A percentile compares a stretch with the other conserved stretches of the same genome.
These are phyloP conservation scores for Drosera capensis DNA, from an alignment of 148 eudicot genomes.

Conservation along the genomic window DNA sequence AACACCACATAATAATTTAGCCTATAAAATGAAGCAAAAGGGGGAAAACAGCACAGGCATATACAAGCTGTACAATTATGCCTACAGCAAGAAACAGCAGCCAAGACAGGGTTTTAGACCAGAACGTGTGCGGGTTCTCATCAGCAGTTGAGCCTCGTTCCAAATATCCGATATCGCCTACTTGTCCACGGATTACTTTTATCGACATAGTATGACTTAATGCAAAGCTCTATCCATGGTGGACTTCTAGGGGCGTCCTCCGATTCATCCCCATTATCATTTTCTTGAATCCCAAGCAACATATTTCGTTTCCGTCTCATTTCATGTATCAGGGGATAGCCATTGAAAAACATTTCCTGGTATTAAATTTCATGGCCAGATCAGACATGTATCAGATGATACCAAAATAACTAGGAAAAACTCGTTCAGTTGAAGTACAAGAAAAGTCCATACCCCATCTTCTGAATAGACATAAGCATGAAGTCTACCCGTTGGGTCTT, in stretches of 20 bases:
- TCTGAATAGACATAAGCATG: constrained; percentile 62
- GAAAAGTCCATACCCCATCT: constrained; percentile 50
- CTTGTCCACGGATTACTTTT: constrained; percentile 38
- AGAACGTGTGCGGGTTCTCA: too few relatives aligned
- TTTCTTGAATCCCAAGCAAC: constrained; percentile 42
- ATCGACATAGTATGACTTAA: constrained; percentile 58
- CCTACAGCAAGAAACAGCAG: too few relatives aligned
- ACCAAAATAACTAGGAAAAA: not conserved
- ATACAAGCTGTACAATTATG: too few relatives aligned
- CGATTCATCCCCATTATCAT: constrained; percentile 7
- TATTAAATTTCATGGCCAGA: not conserved
- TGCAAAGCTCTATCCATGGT: constrained; percentile 72
- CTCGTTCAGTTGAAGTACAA: not conserved
- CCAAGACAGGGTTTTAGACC: too few relatives aligned
- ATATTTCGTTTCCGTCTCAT: constrained; percentile 33
- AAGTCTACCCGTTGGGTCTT: constrained; percentile 83
- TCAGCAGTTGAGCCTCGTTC: constrained; percentile 23
- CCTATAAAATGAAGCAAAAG: too few relatives aligned
- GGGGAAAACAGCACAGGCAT: too few relatives aligned
- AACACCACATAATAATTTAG: too few relatives aligned
- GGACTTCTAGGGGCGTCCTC: constrained; percentile 43
- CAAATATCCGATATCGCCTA: constrained; percentile 48
- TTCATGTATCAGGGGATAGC: constrained; percentile 17
- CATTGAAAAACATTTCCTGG: constrained; percentile 52
- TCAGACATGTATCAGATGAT: not conserved